Conservation (phyloP, 441 rosid genomes). For the Croton setiger region DNA sequence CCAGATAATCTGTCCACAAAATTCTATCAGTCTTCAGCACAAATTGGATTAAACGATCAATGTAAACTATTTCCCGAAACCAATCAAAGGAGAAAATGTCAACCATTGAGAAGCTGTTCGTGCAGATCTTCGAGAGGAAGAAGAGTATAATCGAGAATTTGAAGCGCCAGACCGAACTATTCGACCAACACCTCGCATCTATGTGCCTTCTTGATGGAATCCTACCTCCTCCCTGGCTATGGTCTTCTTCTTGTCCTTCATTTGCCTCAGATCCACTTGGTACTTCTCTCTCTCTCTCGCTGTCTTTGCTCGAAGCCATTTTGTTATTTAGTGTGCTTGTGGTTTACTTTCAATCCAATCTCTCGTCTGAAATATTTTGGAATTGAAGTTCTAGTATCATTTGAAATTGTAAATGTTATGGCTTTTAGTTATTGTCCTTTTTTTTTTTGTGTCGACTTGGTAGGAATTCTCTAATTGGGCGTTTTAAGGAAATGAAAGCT, state of each 20-base stretch:
- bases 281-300: constrained; percentile 13
- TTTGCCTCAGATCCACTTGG: constrained; percentile 34
- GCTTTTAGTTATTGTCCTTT: background rate
- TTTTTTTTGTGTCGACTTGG: background rate
- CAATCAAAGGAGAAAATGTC: constrained; percentile 23
- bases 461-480: background rate
- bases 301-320: background rate
- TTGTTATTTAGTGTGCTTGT: background rate
- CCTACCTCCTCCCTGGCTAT: constrained; percentile 74
- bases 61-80: constrained; percentile 2
- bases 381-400: background rate
- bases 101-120: constrained; percentile 57
- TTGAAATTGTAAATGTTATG: background rate
- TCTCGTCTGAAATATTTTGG: background rate
- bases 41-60: background rate
- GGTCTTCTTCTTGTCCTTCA: constrained; percentile 30
- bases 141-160: constrained; percentile 55
- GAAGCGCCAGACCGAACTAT: constrained; percentile 54
- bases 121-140: constrained; percentile 76
- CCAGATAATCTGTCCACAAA: background rate
- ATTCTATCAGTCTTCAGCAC: background rate
- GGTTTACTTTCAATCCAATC: background rate
- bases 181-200: constrained; percentile 70
- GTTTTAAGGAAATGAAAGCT: background rate
- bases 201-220: constrained; percentile 64